Evolutionary conservation across 2,329 filamentous ascomycete species (phyloP).

Genomic region (Colletotrichum abscissum): DNA sequence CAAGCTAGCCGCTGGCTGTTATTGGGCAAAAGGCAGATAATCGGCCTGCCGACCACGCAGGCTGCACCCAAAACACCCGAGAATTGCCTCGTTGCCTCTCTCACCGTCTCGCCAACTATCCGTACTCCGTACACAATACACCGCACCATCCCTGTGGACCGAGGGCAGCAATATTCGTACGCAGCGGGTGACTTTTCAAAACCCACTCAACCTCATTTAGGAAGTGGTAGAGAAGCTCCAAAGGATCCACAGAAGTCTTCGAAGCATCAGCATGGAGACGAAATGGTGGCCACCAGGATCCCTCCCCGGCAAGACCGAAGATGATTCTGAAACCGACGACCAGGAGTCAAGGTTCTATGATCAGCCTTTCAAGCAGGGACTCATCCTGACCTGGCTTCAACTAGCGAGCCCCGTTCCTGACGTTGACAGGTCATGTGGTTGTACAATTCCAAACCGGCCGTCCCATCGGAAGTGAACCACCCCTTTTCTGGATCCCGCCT

Average conservation of each 20-base stretch:
- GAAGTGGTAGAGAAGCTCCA: constrained; percentile 35
- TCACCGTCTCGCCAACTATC: constrained; percentile 20
- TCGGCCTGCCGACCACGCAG: constrained; percentile 7
- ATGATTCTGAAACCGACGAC: constrained; percentile 35
- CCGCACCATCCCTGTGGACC: constrained; percentile 15
- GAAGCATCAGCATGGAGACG: constrained; percentile 25
- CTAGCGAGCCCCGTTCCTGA: constrained; percentile 34
- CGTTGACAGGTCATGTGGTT: constrained; percentile 36
- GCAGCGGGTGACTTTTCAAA: background rate
- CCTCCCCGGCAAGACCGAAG: constrained; percentile 35
- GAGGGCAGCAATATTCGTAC: background rate
- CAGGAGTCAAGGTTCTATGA: constrained; percentile 30
- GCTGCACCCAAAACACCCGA: constrained; percentile 10
- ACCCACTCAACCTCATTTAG: constrained; percentile 22
- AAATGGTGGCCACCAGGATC: constrained; percentile 6
- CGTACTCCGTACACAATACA: background rate
- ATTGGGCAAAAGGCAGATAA: constrained; percentile 12
- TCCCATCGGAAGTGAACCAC: constrained; percentile 35
- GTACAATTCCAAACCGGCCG: constrained; percentile 31
- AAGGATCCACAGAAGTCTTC: constrained; percentile 34
- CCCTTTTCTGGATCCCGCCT: constrained; percentile 29
- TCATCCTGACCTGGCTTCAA: constrained; percentile 14
- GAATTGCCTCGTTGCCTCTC: constrained; percentile 20
- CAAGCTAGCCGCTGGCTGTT: background rate
- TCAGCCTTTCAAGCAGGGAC: constrained; percentile 32